Conservation (phyloP, 768 basidiomycete genomes). For the Omphalotus guepiniiformis region DNA sequence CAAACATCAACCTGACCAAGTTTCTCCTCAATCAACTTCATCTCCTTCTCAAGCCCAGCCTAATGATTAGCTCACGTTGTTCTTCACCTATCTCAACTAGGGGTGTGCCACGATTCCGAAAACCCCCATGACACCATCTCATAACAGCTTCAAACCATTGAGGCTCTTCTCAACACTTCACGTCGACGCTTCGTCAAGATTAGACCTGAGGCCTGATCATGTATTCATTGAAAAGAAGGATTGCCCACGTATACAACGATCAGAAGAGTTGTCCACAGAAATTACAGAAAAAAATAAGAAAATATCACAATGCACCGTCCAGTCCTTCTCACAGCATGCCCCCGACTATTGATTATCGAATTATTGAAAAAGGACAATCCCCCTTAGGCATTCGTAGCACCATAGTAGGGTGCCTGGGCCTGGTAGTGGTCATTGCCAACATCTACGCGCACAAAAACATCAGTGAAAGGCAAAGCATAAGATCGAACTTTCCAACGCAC, state of each 20-base stretch:
- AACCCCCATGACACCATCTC: conserved; percentile 67
- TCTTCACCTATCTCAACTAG: conserved; percentile 58
- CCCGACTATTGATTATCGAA: background rate
- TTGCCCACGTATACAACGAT: no score
- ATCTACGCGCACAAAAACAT: conserved; percentile 13
- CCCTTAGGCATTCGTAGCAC: conserved; percentile 7
- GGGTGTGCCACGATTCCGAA: conserved; percentile 52
- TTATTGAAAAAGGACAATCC: background rate
- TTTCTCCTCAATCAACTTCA: conserved; percentile 57
- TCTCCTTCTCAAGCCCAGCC: conserved; percentile 58
- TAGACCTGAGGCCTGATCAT: no score
- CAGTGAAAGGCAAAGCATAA: background rate
- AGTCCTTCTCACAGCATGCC: no score
- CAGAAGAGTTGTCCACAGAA: no score
- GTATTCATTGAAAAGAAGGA: no score
- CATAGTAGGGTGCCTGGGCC: conserved; percentile 12
- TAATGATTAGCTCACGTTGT: background rate
- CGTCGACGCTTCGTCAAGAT: no score
- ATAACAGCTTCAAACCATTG: no score
- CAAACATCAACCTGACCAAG: conserved; percentile 68
- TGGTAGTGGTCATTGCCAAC: conserved; percentile 25
- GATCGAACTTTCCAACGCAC: conserved; percentile 42
- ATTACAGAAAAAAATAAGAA: no score
- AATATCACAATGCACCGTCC: no score
- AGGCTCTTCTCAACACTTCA: no score